A percentile compares a stretch with the other conserved stretches of the same genome.
These are phyloP conservation scores for Prunus persica DNA, from an alignment of 306 rosid species.

Conservation along the genomic window Prunus_persica_NCBIv2 NC_034015.1:5637001-5637500, in stretches of 20 bases:
- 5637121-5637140: conserved; percentile 58
- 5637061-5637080: conserved; percentile 55
- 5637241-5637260: conserved; percentile 73
- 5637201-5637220: conserved; percentile 64
- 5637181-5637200: conserved; percentile 68
- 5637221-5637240: conserved; percentile 75
- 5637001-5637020: conserved; percentile 64
- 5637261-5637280: conserved; percentile 70
- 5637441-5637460: background rate
- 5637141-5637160: conserved; percentile 68
- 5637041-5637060: conserved; percentile 92
- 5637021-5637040: conserved; percentile 83
- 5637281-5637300: conserved; percentile 74
- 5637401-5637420: conserved; percentile 50
- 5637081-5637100: conserved; percentile 61
- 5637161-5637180: conserved; percentile 70
- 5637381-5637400: conserved; percentile 65
- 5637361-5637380: conserved; percentile 68
- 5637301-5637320: conserved; percentile 53
- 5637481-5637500: background rate
- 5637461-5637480: background rate
- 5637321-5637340: conserved; percentile 67
- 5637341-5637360: conserved; percentile 44
- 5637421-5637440: conserved; percentile 55
- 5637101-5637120: conserved; percentile 59